Base-by-base conservation (phyloP, 23 red algal species). In the Chondrus crispus region DNA sequence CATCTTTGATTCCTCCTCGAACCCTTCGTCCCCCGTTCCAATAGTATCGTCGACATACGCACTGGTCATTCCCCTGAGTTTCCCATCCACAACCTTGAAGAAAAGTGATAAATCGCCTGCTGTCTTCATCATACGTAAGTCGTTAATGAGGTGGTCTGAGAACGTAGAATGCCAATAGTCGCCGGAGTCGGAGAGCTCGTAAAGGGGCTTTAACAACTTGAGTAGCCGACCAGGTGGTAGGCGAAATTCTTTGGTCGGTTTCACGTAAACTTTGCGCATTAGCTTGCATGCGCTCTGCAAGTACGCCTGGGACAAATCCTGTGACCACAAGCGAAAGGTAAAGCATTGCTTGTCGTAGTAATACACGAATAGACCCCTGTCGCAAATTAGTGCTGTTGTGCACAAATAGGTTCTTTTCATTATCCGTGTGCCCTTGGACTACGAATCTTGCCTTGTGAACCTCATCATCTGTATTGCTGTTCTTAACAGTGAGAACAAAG, bases 31-130 rank as follows among this genome's bases (percentile, higher is more conserved):
- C n/a, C 80, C 80, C 1, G 46, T 0, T 8, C 48, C 33, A 26
- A 68, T 58, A 11, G 12, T 83, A 52, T 83, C 78, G 24, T 62
- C 78, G 26, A 62, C 78, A 60, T 83, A 83, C 8, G 78, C 51
- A 13, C 78, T 26, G 6, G 46, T 38, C 40, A 83, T 53, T 62
- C 0, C 78, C 40, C n/a, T 24, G 55, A 83, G 48, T 62, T 83
- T 83, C 46, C 51, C 0, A 0, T 83, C 7, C 13, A 83, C 28
- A 1, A 83, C 32, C 26, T 62, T 83, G 78, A 58, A 58, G 78
- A 83, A 74, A 29, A 71, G 48, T 1, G 62, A 44, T 35, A 44
- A 3, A 68, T 88, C 84, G 14, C 38, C 33, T 20, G 32, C n/a
- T 1, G 14, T 71, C 16, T 8, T 2, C 3, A 22, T 47, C 84